Evolutionary conservation across 306 rosid genomes (phyloP).

Genomic region (Cucumis hystrix): DNA sequence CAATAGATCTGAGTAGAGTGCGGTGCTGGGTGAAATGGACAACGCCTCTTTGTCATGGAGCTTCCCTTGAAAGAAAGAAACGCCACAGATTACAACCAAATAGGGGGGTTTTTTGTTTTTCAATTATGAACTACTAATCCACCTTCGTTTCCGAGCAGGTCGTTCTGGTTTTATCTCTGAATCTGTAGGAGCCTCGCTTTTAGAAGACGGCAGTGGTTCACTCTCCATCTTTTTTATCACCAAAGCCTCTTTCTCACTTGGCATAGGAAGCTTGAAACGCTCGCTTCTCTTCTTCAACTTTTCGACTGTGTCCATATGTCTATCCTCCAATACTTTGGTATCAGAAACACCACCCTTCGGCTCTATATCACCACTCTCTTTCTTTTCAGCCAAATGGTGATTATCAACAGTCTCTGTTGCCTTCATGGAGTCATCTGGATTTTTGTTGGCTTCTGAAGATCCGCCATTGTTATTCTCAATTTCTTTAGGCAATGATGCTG

Average conservation of each 20-base stretch:
- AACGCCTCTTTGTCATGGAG: slow-evolving; percentile 10
- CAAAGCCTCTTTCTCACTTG: slow-evolving; percentile 70
- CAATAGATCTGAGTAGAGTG: slow-evolving; percentile 13
- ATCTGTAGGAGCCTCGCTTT: slow-evolving; percentile 48
- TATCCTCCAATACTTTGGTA: slow-evolving; percentile 44
- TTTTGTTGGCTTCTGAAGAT: slow-evolving; percentile 45
- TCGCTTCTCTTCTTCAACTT: slow-evolving; percentile 94
- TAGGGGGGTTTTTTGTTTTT: not conserved
- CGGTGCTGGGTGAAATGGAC: slow-evolving; percentile 11
- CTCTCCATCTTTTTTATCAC: slow-evolving; percentile 56
- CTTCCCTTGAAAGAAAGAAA: slow-evolving; percentile 13
- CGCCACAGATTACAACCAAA: slow-evolving; percentile 6
- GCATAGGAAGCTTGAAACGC: slow-evolving; percentile 97
- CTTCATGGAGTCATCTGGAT: slow-evolving; percentile 39
- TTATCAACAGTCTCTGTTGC: slow-evolving; percentile 33
- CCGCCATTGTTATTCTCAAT: slow-evolving; percentile 34
- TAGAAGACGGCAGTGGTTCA: slow-evolving; percentile 55
- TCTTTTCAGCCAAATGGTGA: slow-evolving; percentile 39
- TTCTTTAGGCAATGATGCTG: slow-evolving; percentile 49
- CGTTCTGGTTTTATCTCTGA: slow-evolving; percentile 79
- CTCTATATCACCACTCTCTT: slow-evolving; percentile 50
- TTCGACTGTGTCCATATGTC: slow-evolving; percentile 87
- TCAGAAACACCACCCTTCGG: slow-evolving; percentile 39
- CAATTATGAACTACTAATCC: slow-evolving; percentile 54
- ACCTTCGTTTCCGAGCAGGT: slow-evolving; percentile 90